Evolutionary conservation across 129 eudicot species (phyloP), one percentile per base, ranked within the genome.

Genomic region (Flaveria ramosissima): DNA sequence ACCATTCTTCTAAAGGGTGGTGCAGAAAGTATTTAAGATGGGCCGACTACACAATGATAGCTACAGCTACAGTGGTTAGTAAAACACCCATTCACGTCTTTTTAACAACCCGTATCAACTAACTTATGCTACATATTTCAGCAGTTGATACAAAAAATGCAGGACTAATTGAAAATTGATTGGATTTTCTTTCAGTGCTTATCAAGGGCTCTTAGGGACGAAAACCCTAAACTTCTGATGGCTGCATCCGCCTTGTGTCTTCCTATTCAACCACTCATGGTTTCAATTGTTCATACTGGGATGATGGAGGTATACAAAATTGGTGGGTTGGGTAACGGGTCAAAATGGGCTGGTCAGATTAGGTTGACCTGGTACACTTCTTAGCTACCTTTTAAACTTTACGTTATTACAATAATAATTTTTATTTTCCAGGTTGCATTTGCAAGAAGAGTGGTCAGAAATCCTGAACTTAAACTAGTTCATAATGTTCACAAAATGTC

Each of bases 1-100:
- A 95, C 78, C 99, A 95, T 88, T 84, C 96, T 73, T 95, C 99
- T 19, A 86, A 86, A 84, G 99, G 99, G 12, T 88, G 81, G 83
- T 60, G 81, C 69, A 89, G 90, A 83, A 91, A 81, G 88, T 91
- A 89, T 73, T 47, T 95, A 64, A 88, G 99, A 88, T 95, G 99
- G 99, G 94, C 92, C 45, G 99, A 95, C 79, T 95, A 95, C 83
- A 82, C 99, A 9, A 89, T 92, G 92, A 95, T 95, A 57, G 99
- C 99, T 24, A 88, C 97, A 15, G 95, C 99, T 61, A 87, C 97
- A 8, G 89, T 95, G 97, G 99, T 91, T 74, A 81, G 92, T 76
- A 62, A 43, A 61, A 67, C 63, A 32, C 20, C 41, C 1, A 5
- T 55, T 70, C 1, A 61, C 63, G 63, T 27, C 12, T 11, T 69